Conservation (phyloP, 2,329 filamentous ascomycete genomes). For the Neofusicoccum sp. region DNA sequence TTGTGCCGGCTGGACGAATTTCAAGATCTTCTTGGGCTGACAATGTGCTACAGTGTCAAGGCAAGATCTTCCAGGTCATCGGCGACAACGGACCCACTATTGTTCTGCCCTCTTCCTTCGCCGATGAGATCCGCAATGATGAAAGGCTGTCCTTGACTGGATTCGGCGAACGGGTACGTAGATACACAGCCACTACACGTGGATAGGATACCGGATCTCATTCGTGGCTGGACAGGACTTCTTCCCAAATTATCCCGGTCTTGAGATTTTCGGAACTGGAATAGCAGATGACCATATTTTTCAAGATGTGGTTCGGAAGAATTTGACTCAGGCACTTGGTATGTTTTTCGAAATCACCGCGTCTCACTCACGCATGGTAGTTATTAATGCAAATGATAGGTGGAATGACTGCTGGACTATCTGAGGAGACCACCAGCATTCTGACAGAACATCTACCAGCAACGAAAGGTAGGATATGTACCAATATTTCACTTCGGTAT, state of each 20-base stretch:
- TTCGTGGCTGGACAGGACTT: background rate
- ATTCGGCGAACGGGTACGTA: background rate
- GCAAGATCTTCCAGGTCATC: conserved; percentile 2
- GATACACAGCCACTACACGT: background rate
- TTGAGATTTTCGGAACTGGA: background rate
- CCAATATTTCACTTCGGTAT: too few relatives aligned
- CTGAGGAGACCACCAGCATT: background rate
- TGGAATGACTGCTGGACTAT: background rate
- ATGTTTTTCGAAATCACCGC: background rate
- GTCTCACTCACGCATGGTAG: too few relatives aligned
- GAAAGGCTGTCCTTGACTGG: background rate
- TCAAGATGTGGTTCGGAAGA: background rate
- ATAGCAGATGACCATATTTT: background rate
- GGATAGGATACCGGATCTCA: too few relatives aligned
- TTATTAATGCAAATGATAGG: background rate
- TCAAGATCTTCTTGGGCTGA: too few relatives aligned
- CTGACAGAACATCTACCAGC: background rate
- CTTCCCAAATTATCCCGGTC: background rate
- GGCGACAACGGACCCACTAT: background rate
- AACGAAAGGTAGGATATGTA: background rate
- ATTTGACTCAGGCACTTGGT: conserved; percentile 1
- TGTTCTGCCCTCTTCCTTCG: background rate
- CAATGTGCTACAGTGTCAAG: background rate
- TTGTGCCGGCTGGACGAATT: too few relatives aligned
- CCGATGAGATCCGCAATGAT: background rate